These are phyloP conservation scores for Naganishia albida DNA, from an alignment of 1,284 basidiomycete species.

Conservation along the genomic window DNA sequence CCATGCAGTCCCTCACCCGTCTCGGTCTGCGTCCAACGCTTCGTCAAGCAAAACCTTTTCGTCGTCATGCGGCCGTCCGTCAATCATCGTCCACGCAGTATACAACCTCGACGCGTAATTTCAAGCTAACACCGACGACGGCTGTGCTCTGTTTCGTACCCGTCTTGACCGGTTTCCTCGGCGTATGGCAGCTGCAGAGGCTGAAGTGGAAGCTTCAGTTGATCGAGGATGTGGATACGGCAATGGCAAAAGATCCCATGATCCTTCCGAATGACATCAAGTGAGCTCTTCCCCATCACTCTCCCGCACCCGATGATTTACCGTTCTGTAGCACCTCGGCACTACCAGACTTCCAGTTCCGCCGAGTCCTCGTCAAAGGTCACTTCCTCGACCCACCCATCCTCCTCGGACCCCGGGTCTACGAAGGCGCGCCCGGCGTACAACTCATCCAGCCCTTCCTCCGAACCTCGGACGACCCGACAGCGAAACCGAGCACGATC, in stretches of 20 bases:
- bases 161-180: slow-evolving; percentile 85
- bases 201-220: slow-evolving; percentile 93
- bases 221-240: slow-evolving; percentile 92
- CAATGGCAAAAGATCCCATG: slow-evolving; percentile 78
- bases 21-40: not conserved
- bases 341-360: slow-evolving; percentile 81
- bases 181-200: slow-evolving; percentile 87
- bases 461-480: slow-evolving; percentile 55
- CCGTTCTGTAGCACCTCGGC: slow-evolving; percentile 54
- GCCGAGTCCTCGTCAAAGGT: slow-evolving; percentile 77
- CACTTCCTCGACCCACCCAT: slow-evolving; percentile 76
- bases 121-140: slow-evolving; percentile 62
- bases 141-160: slow-evolving; percentile 82
- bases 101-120: slow-evolving; percentile 24
- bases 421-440: slow-evolving; percentile 82
- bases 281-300: slow-evolving; percentile 58
- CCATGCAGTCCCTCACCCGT: slow-evolving; percentile 22
- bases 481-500: slow-evolving; percentile 62
- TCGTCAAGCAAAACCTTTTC: not conserved
- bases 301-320: slow-evolving; percentile 4
- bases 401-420: slow-evolving; percentile 79
- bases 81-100: slow-evolving; percentile 23
- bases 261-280: slow-evolving; percentile 81
- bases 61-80: not conserved
- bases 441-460: slow-evolving; percentile 83